Base-by-base conservation (phyloP, 805 yeast species). In the Yamadazyma olivae region DNA sequence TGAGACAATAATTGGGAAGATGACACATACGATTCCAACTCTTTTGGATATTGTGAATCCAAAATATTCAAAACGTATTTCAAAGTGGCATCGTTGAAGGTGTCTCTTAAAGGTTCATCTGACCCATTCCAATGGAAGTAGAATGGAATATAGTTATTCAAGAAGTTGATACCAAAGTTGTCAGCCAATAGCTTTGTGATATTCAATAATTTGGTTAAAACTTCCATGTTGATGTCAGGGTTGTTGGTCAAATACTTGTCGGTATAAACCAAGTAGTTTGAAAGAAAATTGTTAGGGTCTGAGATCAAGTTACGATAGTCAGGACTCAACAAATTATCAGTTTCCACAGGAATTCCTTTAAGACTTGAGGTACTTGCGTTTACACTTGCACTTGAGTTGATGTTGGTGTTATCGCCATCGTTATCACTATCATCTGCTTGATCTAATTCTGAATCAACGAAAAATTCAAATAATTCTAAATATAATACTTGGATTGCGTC, bases 141-240 rank as follows among this genome's bases (percentile, higher is more conserved):
- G 43, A 64, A 71, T 3, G 77, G 71, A 3, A 75, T 39, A 32
- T 64, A 68, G 42, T 72, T 71, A 40, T 54, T 62, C 16, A 71
- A 46, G 17, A 73, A 66, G 45, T 75, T 75, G 32, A 74, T 53
- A 1, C 81, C 81, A 35, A 65, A 65, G 18, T 57, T 57, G 8
- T 48, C 38, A 15, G 57, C 38, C 20, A 67, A 39, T 27, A 43
- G 46, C 21, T 51, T 49, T 13, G 64, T 38, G 16, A 56, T 45
- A 3, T 44, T 50, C 3, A 54, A 43, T 18, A 47, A 33, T 49
- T 41, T 8, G 41, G 48, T 4, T 14, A 56, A 48, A 20, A 61
- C 43, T 30, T 54, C 57, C 3, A 52, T 42, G 33, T 56, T 49
- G 7, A 53, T 45, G 14, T 32, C 32, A 3, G 50, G 49, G 14